A percentile compares a stretch with the other conserved stretches of the same genome.
phyloP scores from a whole-genome alignment of 2,329 filamentous ascomycete genomes.

The Mycosphaerella arachidis region DNA sequence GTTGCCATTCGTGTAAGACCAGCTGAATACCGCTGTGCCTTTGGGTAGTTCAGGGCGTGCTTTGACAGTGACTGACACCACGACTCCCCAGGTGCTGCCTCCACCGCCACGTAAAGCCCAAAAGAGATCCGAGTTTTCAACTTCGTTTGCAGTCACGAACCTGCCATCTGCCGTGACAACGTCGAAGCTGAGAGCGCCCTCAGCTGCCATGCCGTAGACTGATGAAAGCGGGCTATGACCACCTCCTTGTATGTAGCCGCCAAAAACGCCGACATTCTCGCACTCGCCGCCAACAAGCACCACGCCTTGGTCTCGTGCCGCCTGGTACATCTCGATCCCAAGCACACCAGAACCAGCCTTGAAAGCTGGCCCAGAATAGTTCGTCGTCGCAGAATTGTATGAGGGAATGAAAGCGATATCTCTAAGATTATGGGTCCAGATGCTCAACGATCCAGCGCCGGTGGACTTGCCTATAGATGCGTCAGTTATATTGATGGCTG shows the following conservation, averaged over 20 bases:
- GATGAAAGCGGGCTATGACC: background rate
- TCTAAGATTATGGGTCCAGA: constrained; percentile 56
- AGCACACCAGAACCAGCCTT: constrained; percentile 52
- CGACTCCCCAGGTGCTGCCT: constrained; percentile 33
- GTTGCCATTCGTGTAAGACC: background rate
- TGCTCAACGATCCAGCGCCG: constrained; percentile 53
- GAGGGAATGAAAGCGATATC: constrained; percentile 36
- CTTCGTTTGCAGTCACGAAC: constrained; percentile 25
- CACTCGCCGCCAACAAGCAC: constrained; percentile 52
- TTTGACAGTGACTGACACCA: background rate
- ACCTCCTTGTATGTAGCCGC: background rate
- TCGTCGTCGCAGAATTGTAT: constrained; percentile 34
- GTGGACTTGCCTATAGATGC: constrained; percentile 50
- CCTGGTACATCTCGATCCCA: constrained; percentile 46
- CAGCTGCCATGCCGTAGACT: constrained; percentile 25
- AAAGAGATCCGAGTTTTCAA: constrained; percentile 48
- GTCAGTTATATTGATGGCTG: background rate
- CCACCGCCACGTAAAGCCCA: constrained; percentile 51
- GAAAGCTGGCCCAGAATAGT: constrained; percentile 49
- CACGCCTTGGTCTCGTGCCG: constrained; percentile 42
- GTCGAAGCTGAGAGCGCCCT: constrained; percentile 22
- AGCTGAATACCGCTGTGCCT: background rate
- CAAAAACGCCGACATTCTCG: constrained; percentile 41
- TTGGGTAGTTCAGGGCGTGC: background rate
- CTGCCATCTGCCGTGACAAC: constrained; percentile 23